Base-by-base conservation (phyloP, 1,284 basidiomycete genomes). In the Cutaneotrichosporon cyanovorans region DNA sequence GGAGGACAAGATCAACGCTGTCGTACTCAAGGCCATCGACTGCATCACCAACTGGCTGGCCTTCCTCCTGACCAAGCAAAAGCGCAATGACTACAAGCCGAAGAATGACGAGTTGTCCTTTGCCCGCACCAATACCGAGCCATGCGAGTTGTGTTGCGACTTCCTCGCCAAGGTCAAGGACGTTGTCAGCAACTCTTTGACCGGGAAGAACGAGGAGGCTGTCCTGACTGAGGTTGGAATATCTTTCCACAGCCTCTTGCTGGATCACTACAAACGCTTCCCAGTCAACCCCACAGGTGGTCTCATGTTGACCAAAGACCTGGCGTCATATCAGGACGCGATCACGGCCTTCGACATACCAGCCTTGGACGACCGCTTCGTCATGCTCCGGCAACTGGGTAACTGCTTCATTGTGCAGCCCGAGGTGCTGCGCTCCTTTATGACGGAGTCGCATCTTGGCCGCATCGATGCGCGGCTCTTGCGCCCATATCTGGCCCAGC, bases 351-450 rank as follows among this genome's bases (percentile, higher is more conserved):
- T 93, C 71, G 77, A 78, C 25, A 83, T 95, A 35, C 78, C 87
- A 1, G 78, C 86, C 2, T 76, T 99, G 4, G 82, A 84, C 53
- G 93, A 97, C 68, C 88, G 95, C 16, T 99, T 95, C 74, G 95
- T 98, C 66, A 97, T 98, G 77, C 84, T 98, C 56, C 85, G 93
- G 37, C 92, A 98, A 70, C 82, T 99, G 1, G 95, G 95, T 60
- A 95, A 97, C 65, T 80, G 93, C 48, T 99, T 97, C 77, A 84
- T 96, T 57, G 87, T 96, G 37, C 84, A 84, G 51, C 90, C 91
- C 5, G 88, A 93, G 53, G 88, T 90, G 48, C 78, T 96, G 55
- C 87, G 86, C 57, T 87, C 88, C 2, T 96, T 92, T 73, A 87
- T 95, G 69, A 85, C 84, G 4, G 91, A 93, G 62, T 84, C 84